Base-by-base conservation (phyloP, 805 yeast genomes). In the Zygoascus bituminiphila region DNA sequence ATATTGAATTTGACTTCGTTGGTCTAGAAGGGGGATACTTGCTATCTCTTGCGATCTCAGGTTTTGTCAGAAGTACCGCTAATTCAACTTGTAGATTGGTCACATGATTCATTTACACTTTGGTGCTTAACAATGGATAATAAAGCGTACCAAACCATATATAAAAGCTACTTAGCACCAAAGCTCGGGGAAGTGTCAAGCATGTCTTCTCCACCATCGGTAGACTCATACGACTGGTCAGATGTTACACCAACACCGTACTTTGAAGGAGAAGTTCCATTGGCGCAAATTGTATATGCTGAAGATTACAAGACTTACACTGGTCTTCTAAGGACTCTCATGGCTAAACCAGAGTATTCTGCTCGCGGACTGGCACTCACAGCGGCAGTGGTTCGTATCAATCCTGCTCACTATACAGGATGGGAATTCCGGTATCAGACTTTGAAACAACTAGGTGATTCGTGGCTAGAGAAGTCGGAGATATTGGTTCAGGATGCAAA, bases 331-430 rank as follows among this genome's bases (percentile, higher is more conserved):
- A 67, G 87, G 21, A 80, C 83, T 0, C 62, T 87, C 17, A 71
- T 85, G 73, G 65, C 68, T 9, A 54, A 62, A 15, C 68, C 77
- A 24, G 97, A 88, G 60, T 70, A 74, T 55, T 75, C 88, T 0
- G 80, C 77, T 37, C 70, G 98, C 50, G 88, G 95, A 0, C 65
- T 88, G 20, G 74, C 73, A 17, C 65, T 88, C 38, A 84, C 95
- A 0, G 72, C 75, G 12, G 64, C 66, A 22, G 82, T 84, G 2
- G 82, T 93, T 45, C 75, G 68, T 12, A 58, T 75, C 48, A 82
- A 86, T 35, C 88, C 97, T 0, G 95, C 97, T 0, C 96, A 91
- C 63, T 93, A 93, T 62, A 83, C 96, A 0, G 82, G 82, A 0
- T 93, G 98, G 98, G 66, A 63, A 43, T 70, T 65, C 54, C 58